Conservation (phyloP, 306 rosid genomes). For the Pyrus bretschneideri region DNA sequence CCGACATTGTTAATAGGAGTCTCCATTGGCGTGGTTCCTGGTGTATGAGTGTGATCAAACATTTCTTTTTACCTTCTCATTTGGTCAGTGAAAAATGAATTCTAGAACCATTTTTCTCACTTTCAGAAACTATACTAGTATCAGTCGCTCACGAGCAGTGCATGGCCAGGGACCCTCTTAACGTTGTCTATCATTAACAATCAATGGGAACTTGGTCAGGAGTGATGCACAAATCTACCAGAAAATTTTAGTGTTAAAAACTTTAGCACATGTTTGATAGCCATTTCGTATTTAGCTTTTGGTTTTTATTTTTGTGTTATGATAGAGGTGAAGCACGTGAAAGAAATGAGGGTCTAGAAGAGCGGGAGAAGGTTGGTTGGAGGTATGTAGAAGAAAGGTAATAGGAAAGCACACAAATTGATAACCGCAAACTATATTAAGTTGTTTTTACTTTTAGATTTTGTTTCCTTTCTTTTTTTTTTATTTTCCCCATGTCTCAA, state of each 20-base stretch:
- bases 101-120: neutral
- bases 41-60: slow-evolving; percentile 13
- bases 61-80: neutral
- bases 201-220: neutral
- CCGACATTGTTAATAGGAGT: slow-evolving; percentile 28
- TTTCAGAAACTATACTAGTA: neutral
- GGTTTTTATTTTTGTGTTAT: neutral
- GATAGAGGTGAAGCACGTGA: neutral
- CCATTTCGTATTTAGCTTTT: too few species aligned
- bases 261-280: neutral
- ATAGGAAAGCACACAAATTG: too few species aligned
- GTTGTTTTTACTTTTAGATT: too few species aligned
- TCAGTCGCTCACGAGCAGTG: neutral
- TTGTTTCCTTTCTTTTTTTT: too few species aligned
- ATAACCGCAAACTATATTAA: too few species aligned
- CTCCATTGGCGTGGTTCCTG: slow-evolving; percentile 18
- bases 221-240: neutral
- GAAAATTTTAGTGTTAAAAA: too few species aligned
- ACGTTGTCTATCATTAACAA: neutral
- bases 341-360: neutral
- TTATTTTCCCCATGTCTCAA: too few species aligned
- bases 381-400: too few species aligned
- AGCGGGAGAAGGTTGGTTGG: neutral
- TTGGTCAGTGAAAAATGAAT: neutral
- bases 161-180: neutral